These are phyloP conservation scores for Arachnopeziza araneosa DNA, from an alignment of 2,329 filamentous ascomycete genomes.

Conservation along the genomic window DNA sequence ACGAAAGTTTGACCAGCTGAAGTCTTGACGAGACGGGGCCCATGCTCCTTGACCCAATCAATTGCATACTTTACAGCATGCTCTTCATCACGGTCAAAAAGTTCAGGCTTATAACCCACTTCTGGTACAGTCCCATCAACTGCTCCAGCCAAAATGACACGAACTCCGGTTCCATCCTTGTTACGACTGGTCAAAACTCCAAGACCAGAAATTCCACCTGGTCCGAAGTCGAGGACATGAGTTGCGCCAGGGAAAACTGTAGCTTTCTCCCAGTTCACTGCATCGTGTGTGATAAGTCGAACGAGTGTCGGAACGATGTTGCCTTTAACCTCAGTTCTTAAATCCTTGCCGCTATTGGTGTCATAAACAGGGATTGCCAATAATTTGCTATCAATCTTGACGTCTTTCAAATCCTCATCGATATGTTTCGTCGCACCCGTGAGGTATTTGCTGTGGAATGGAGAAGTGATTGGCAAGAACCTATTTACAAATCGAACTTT, in stretches of 20 bases:
- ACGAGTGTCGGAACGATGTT: conserved; percentile 83
- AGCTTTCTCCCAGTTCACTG: conserved; percentile 93
- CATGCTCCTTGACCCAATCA: conserved; percentile 97
- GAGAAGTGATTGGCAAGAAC: conserved; percentile 94
- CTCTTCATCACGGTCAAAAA: conserved; percentile 94
- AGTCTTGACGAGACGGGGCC: conserved; percentile 85
- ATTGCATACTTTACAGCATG: conserved; percentile 91
- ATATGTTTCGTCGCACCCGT: conserved; percentile 76
- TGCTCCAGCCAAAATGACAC: conserved; percentile 90
- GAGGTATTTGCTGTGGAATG: conserved; percentile 96
- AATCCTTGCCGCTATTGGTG: conserved; percentile 81
- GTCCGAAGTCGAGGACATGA: conserved; percentile 94
- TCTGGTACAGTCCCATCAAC: conserved; percentile 85
- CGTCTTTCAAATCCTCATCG: conserved; percentile 77
- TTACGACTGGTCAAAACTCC: conserved; percentile 96
- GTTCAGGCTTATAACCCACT: conserved; percentile 94
- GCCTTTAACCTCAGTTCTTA: conserved; percentile 63
- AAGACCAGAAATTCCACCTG: conserved; percentile 92
- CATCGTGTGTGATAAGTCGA: conserved; percentile 88
- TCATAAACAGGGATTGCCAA: conserved; percentile 85
- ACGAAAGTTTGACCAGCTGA: conserved; percentile 86
- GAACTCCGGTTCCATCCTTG: conserved; percentile 96
- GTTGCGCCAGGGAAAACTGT: conserved; percentile 87
- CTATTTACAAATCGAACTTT: conserved; percentile 96
- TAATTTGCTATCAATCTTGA: conserved; percentile 66